phyloP scores from a whole-genome alignment of 257 asterid genomes.

The Solanum sitiens region DNA sequence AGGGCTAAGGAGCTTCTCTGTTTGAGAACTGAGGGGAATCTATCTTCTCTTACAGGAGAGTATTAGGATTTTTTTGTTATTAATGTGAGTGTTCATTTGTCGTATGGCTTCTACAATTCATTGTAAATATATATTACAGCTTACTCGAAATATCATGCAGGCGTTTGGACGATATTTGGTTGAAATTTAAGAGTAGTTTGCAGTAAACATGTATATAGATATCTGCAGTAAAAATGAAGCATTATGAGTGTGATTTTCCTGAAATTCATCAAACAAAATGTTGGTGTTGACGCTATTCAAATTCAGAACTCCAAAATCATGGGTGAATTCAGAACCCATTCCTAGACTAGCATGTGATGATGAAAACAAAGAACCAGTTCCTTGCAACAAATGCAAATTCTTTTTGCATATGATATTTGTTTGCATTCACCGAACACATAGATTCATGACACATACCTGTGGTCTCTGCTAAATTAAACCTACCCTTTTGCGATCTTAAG shows the following conservation, averaged over 20 bases:
- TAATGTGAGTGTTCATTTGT: not conserved
- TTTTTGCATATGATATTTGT: not conserved
- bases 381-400: not conserved
- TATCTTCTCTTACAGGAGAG: constrained; percentile 17
- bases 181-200: not conserved
- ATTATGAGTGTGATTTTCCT: not conserved
- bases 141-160: not conserved
- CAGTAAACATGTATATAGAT: not conserved
- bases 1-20: constrained; percentile 34
- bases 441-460: not conserved
- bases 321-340: not conserved
- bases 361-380: not conserved
- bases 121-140: not conserved
- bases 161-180: not conserved
- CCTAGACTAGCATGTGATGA: not conserved
- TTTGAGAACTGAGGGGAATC: constrained; percentile 20
- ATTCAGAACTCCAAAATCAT: not conserved
- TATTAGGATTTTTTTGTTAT: not conserved
- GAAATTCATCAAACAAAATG: not conserved
- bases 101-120: not conserved
- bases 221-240: not conserved
- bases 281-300: not conserved
- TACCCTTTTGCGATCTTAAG: constrained; percentile 19
- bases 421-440: not conserved
- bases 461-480: not conserved